Percentiles rank a stretch among this genome's conserved stretches.
Evolutionary conservation across 2,329 filamentous ascomycete genomes (phyloP).

Genomic region (Tolypocladium inflatum): DNA sequence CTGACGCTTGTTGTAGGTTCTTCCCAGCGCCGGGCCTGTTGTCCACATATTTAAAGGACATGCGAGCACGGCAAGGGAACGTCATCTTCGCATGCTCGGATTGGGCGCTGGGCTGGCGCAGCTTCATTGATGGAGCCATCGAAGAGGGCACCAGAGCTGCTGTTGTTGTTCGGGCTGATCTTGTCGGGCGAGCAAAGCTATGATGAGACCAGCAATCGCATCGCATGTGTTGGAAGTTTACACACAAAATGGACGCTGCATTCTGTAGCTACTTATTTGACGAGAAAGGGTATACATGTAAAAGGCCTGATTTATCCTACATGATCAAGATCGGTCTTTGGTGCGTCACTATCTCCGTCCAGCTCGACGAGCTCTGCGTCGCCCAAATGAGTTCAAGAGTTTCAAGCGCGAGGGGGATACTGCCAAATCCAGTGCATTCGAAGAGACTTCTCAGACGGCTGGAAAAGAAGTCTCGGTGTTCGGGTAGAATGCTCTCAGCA

Average conservation of each 20-base stretch:
- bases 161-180: background rate
- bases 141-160: conserved; percentile 24
- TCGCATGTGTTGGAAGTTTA: no score
- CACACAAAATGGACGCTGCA: no score
- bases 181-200: background rate
- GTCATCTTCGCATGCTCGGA: conserved; percentile 37
- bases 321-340: conserved; percentile 19
- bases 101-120: conserved; percentile 38
- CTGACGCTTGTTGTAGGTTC: conserved; percentile 12
- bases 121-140: conserved; percentile 41
- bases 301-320: conserved; percentile 3
- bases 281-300: no score
- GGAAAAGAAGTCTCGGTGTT: conserved; percentile 25
- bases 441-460: conserved; percentile 18
- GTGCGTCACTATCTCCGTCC: conserved; percentile 18
- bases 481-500: conserved; percentile 23
- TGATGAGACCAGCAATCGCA: background rate
- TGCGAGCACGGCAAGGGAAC: conserved; percentile 30
- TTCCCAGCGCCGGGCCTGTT: conserved; percentile 27
- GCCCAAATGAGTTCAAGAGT: conserved; percentile 24
- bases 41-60: conserved; percentile 25
- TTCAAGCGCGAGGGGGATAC: conserved; percentile 24
- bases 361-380: conserved; percentile 11
- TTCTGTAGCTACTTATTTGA: no score
- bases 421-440: conserved; percentile 23